Base-by-base conservation (phyloP, 1,139 yeast genomes). In the Komagataea norvegica region DNA sequence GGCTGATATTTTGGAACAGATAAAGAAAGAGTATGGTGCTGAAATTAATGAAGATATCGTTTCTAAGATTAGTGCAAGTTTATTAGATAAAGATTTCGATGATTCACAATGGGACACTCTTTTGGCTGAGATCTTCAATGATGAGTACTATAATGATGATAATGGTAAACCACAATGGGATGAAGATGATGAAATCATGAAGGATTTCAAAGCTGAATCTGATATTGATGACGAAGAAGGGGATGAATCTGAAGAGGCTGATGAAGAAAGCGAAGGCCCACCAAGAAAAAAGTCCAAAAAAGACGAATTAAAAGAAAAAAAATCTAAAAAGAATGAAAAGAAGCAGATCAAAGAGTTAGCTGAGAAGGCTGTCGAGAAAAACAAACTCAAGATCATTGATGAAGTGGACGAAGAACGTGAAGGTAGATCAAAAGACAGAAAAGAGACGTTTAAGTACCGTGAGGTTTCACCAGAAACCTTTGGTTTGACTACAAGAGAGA, bases 391-490 rank as follows among this genome's bases (percentile, higher is more conserved):
- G 24, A 54, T 73, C 26, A 58, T 79, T 31, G 73, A 77, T 22
- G 85, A 81, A 43, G 81, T 83, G 38, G 76, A 75, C 22, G 79
- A 74, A 43, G 72, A 67, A 34, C 81, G 81, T 49, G 85, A 78
- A 53, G 72, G 82, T 18, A 64, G 68, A 45, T 55, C 63, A 2
- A 55, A 61, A 63, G 44, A 60, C 33, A 51, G 64, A 33, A 62
- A 64, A 13, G 14, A 26, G 2, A 62, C 69, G 41, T 91, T 91
- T 70, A 79, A 79, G 54, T 93, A 93, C 59, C 75, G 97, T 52
- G 95, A 88, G 52, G 97, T 91, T 4, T 88, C 95, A 0, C 97
- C 99, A 4, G 98, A 93, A 54, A 65, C 89, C 9, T 93, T 77
- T 63, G 97, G 97, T 8, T 71, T 93, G 39, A 72, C 87, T 1